These are phyloP conservation scores for Talinum fruticosum DNA, from an alignment of 148 eudicot genomes.

Conservation along the genomic window DNA sequence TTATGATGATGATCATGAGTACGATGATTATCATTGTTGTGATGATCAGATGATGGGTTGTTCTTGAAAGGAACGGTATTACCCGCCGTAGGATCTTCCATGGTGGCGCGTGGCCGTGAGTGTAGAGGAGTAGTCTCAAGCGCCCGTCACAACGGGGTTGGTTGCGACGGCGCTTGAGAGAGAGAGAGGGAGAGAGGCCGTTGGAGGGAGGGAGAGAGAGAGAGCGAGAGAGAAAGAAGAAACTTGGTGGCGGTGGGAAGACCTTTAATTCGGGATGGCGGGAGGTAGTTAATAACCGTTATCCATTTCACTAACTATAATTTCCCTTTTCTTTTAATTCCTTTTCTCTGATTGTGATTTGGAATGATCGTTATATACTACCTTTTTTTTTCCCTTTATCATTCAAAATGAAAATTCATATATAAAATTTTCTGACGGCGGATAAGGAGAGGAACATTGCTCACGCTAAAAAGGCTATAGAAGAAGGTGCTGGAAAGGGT, in stretches of 20 bases:
- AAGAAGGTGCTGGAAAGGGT: conserved; percentile 82
- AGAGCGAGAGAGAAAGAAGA: not conserved
- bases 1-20: not conserved
- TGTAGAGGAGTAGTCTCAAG: not conserved
- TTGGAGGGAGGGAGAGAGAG: not conserved
- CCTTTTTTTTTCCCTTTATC: no score
- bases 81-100: conserved; percentile 1
- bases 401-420: no score
- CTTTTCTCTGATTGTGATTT: no score
- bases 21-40: not conserved
- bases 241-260: not conserved
- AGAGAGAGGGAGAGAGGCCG: not conserved
- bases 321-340: not conserved
- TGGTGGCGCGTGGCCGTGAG: not conserved
- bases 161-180: conserved; percentile 2
- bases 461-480: conserved; percentile 75
- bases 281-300: conserved; percentile 30
- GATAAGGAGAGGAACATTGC: conserved; percentile 79
- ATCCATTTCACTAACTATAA: not conserved
- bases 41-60: not conserved
- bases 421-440: no score
- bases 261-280: not conserved
- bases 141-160: conserved; percentile 5
- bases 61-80: not conserved
- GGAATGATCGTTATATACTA: no score